phyloP scores from a whole-genome alignment of 768 basidiomycete genomes.

The Tylopilus subfusipes region DNA sequence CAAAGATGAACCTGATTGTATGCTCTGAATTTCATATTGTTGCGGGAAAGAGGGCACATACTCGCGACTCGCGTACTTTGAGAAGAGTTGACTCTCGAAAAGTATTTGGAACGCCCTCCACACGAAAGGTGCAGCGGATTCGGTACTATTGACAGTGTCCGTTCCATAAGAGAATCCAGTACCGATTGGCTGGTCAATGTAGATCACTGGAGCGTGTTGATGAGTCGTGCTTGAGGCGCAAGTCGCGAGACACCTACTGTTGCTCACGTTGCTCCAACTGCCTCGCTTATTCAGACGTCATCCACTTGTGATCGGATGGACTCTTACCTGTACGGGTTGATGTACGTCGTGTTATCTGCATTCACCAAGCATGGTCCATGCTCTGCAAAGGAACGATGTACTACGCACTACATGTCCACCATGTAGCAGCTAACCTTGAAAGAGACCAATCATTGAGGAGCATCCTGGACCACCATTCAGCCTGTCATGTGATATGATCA shows the following conservation, averaged over 20 bases:
- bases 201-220: slow-evolving; percentile 46
- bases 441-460: slow-evolving; percentile 62
- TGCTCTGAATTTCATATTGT: not conserved
- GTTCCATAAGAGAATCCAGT: slow-evolving; percentile 61
- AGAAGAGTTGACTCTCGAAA: slow-evolving; percentile 53
- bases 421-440: slow-evolving; percentile 43
- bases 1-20: slow-evolving; percentile 51
- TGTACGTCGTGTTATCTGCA: slow-evolving; percentile 46
- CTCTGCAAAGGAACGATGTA: slow-evolving; percentile 35
- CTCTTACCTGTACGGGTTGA: slow-evolving; percentile 58
- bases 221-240: not conserved
- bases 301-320: not conserved
- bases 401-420: not conserved
- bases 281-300: not conserved
- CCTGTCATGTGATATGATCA: slow-evolving; percentile 28
- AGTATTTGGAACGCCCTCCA: slow-evolving; percentile 65
- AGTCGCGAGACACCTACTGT: slow-evolving; percentile 41
- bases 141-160: slow-evolving; percentile 48
- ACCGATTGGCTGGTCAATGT: slow-evolving; percentile 68
- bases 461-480: slow-evolving; percentile 62
- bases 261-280: slow-evolving; percentile 68
- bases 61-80: slow-evolving; percentile 52
- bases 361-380: slow-evolving; percentile 66
- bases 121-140: slow-evolving; percentile 50
- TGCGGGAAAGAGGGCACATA: slow-evolving; percentile 24